Evolutionary conservation across 805 yeast species (phyloP), one percentile per base, ranked within the genome.

Genomic region (Candida anglica): DNA sequence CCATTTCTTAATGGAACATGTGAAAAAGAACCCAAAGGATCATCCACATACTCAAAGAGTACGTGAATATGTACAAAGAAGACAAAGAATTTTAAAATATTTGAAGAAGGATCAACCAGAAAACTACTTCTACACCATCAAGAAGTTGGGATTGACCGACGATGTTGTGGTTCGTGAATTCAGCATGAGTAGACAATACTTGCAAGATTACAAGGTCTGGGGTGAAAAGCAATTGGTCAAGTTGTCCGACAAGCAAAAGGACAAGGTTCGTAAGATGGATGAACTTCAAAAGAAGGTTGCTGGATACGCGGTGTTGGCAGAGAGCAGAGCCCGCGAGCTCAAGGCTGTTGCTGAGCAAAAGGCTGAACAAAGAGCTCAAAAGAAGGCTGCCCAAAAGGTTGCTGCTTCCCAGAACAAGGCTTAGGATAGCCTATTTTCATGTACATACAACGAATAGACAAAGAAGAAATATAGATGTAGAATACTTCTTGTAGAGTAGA

Each of bases 81-180:
- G 98, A 65, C 97, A 89, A 61, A 75, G 76, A 47, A 74, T 84
- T 26, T 70, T 91, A 48, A 78, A 79, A 60, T 93, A 91, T 56
- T 71, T 93, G 61, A 88, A 88, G 58, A 76, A 74, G 52, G 83
- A 77, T 52, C 66, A 86, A 43, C 87, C 97, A 11, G 75, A 86
- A 56, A 74, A 81, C 49, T 91, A 93, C 65, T 86, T 74, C 60
- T 81, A 87, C 80, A 71, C 95, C 28, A 79, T 91, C 41, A 84
- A 83, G 49, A 88, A 87, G 60, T 69, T 91, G 36, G 98, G 98
- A 1, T 70, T 91, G 42, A 78, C 84, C 26, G 98, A 91, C 60
- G 81, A 73, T 37, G 80, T 80, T 19, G 79, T 88, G 16, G 75
- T 75, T 35, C 69, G 74, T 51, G 97, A 89, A 67, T 91, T 91